Base-by-base conservation (phyloP, 352 stramenopile genomes). In the Phytophthora foliorum region DNA sequence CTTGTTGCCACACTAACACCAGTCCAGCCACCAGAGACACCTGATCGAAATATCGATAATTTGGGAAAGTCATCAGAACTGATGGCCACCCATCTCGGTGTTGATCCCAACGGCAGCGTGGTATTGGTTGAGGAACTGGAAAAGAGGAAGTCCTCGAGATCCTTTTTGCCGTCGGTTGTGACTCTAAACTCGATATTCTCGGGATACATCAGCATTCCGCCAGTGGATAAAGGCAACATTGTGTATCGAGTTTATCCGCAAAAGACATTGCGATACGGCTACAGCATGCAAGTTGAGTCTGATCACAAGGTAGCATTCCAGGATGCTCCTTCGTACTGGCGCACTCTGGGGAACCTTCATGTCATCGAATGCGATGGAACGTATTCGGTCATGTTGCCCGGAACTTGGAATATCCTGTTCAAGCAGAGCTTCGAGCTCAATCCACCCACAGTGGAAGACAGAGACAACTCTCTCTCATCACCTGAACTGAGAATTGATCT, bases 401-500 rank as follows among this genome's bases (percentile, higher is more conserved):
- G 59, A 2, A 78, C 77, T 13, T 93, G 83, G 83, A 88, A 87
- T 34, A 65, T 90, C 29, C 29, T 93, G 19, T 83, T 90, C 66
- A 91, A 91, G 45, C 74, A 90, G 32, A 79, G 31, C 2, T 77
- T 92, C 50, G 75, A 87, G 48, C 65, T 90, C 19, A 42, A 44
- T 44, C 57, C 51, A 25, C 32, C 54, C 7, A 66, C 39, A 17
- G 39, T 52, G 14, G 27, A 53, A 39, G 49, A 80, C 4, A 19
- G 44, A 42, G 46, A 38, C n/a, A 16, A 52, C 1, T 21, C 13
- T 34, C 5, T 38, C 25, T 27, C 46, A 16, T 29, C 34, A 29
- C 27, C 77, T 9, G 74, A 89, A 21, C 48, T 93, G 9, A 72
- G 75, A 31, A 27, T 92, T 14, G 81, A 91, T 63, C 54, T 93